phyloP scores from a whole-genome alignment of 2,329 filamentous ascomycete genomes.

The Fusarium nanum region DNA sequence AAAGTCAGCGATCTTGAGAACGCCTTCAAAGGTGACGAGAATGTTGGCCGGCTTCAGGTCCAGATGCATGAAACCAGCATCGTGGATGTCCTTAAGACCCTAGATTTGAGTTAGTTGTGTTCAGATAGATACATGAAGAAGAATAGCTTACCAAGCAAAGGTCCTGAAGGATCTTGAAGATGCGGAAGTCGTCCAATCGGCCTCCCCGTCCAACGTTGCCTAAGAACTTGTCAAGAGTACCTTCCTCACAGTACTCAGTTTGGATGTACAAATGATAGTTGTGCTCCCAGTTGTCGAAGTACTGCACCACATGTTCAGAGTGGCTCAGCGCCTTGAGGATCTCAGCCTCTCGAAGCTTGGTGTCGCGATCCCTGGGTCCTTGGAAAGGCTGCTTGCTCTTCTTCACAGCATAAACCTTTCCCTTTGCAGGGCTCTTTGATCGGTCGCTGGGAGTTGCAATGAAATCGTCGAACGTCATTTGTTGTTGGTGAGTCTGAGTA shows the following conservation, averaged over 20 bases:
- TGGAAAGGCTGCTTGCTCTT: slow-evolving; percentile 85
- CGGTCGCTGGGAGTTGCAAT: slow-evolving; percentile 59
- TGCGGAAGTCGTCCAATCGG: slow-evolving; percentile 93
- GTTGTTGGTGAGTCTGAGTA: slow-evolving; percentile 54
- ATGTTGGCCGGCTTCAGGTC: slow-evolving; percentile 89
- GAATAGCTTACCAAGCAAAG: slow-evolving; percentile 75
- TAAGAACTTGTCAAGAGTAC: slow-evolving; percentile 88
- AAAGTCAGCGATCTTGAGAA: slow-evolving; percentile 88
- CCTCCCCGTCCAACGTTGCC: slow-evolving; percentile 84
- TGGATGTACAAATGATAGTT: slow-evolving; percentile 92
- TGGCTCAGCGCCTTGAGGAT: slow-evolving; percentile 81
- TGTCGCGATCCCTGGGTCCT: slow-evolving; percentile 82
- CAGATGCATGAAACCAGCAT: slow-evolving; percentile 85
- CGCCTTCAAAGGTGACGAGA: slow-evolving; percentile 82
- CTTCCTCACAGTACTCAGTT: slow-evolving; percentile 96
- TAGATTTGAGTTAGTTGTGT: slow-evolving; percentile 52
- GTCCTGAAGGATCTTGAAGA: slow-evolving; percentile 97
- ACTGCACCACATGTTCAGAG: slow-evolving; percentile 86
- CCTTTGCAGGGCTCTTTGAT: slow-evolving; percentile 65
- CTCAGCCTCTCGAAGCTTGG: slow-evolving; percentile 85
- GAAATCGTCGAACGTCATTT: slow-evolving; percentile 53
- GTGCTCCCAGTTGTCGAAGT: slow-evolving; percentile 89
- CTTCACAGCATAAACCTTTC: slow-evolving; percentile 88
- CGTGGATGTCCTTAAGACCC: slow-evolving; percentile 91
- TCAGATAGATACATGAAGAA: background rate